A percentile compares a stretch with the other conserved stretches of the same genome.
Conservation (phyloP, 257 asterid genomes). For the Striga asiatica region DNA sequence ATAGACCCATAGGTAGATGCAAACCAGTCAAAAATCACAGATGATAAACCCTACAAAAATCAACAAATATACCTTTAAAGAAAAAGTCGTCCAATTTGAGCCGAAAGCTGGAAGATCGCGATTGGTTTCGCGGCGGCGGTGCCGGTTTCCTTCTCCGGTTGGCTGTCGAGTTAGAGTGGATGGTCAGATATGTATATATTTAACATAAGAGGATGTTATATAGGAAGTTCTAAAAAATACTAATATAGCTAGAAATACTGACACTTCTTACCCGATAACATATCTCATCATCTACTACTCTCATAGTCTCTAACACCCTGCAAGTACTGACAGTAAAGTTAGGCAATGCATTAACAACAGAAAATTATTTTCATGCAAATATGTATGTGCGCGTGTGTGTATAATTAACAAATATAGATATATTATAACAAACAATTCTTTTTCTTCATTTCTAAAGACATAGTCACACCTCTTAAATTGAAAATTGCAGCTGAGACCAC, state of each 20-base stretch:
- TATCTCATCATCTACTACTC: slow-evolving; percentile 76
- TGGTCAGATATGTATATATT: slow-evolving; percentile 60
- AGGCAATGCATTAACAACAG: neutral
- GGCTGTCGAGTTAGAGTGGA: too few relatives aligned
- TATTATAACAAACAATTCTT: neutral
- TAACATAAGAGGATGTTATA: slow-evolving; percentile 13
- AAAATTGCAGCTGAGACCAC: slow-evolving; percentile 84
- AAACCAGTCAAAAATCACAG: too few relatives aligned
- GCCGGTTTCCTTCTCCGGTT: too few relatives aligned
- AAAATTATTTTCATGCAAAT: neutral
- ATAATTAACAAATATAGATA: neutral
- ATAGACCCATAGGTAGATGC: too few relatives aligned
- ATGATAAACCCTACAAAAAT: too few relatives aligned
- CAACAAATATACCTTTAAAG: too few relatives aligned
- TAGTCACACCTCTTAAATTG: slow-evolving; percentile 54
- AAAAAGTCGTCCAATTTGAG: too few relatives aligned
- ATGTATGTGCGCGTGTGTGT: neutral
- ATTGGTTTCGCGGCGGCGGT: too few relatives aligned
- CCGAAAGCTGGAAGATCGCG: too few relatives aligned
- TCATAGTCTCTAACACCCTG: slow-evolving; percentile 86
- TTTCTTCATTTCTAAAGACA: neutral
- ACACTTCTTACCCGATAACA: slow-evolving; percentile 96
- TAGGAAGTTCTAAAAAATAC: neutral
- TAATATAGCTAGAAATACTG: slow-evolving; percentile 21
- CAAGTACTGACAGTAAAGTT: slow-evolving; percentile 18